Evolutionary conservation across 441 rosid genomes (phyloP), one percentile per base, ranked within the genome.

Genomic region (Lepidium campestre): DNA sequence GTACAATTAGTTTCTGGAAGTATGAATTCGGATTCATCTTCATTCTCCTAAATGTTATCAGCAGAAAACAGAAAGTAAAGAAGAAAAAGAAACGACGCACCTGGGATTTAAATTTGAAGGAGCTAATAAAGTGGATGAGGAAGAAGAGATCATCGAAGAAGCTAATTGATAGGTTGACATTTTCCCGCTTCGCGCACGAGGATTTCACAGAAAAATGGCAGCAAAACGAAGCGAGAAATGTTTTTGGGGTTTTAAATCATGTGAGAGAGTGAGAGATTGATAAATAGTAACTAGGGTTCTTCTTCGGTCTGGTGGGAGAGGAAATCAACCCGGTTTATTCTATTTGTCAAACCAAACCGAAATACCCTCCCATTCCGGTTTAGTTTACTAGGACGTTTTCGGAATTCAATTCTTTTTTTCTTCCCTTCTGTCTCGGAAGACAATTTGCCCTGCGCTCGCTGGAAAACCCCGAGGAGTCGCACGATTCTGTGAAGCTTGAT

Each of bases 61-160:
- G 48, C 17, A 57, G 52, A 58, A 69, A 74, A 42, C 50, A 58
- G 42, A 70, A 2, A 40, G 46, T 23, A 20, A 42, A 6, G 15
- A 29, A 29, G 17, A 47, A 6, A 1, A 57, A 22, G 3, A 17
- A 70, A 44, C 49, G 52, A 6, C 52, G 49, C 56, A 92, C 97
- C 98, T 76, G 57, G 55, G 62, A 59, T 47, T 65, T 42, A 85
- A 79, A 74, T 35, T 67, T 27, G 83, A 27, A 37, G 84, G 78
- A 4, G 85, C 73, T 6, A 88, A 55, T 55, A 88, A 85, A 14
- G 84, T 60, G 12, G 94, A 85, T 34, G 96, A 84, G 11, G 91
- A 82, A 39, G 96, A 80, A 49, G 94, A 83, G 55, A 88, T 78
- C 77, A 67, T 71, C 8, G 86, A 75, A 48, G 86, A 11, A 36